Evolutionary conservation across 495 filamentous ascomycete genomes (phyloP), one percentile per base, ranked within the genome.

Genomic region (Aspergillus panamensis): DNA sequence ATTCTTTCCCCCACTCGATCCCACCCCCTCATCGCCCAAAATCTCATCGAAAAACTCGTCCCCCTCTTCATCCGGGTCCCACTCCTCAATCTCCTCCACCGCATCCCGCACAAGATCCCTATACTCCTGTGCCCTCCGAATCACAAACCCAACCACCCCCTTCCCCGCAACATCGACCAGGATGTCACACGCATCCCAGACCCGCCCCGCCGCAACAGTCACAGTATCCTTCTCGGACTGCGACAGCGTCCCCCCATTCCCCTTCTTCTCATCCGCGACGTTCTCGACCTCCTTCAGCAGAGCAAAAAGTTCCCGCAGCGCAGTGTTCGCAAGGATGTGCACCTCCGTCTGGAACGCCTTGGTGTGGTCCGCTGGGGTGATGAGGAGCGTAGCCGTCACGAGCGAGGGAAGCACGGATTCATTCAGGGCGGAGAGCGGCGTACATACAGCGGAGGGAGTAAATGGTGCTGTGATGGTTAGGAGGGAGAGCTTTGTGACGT

Each of bases 391-490:
- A 1, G 87, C 84, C 7, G 84, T 85, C 20, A 89, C 83, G 25
- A 96, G 72, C 3, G 82, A 87, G 3, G 89, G 88, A 0, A 96
- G 77, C 7, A 86, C 82, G 9, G 82, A 82, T 19, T 82, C 79
- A 33, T 82, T 79, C 5, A 93, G 71, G 19, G 87, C 83, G 8
- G 80, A 80, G 7, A 96, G 73, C 13, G 92, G 82, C 12, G 74
- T 84, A 45, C 57, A 69, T 30, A 94, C 82, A 13, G 90, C 92
- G 0, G 87, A 82, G 5, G 87, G 83, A 0, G 91, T 91, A 69
- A 95, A 94, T 0, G 92, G 92, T 14, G 86, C 81, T 55, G 86
- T 94, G 62, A 95, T 88, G 2, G 92, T 81, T 2, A 96, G 81
- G 14, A 96, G 84, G 0, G 88, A 91, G 21, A 96, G 80, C 50